Base-by-base conservation (phyloP, 2,329 filamentous ascomycete genomes). In the Gnomoniopsis smithogilvyi region DNA sequence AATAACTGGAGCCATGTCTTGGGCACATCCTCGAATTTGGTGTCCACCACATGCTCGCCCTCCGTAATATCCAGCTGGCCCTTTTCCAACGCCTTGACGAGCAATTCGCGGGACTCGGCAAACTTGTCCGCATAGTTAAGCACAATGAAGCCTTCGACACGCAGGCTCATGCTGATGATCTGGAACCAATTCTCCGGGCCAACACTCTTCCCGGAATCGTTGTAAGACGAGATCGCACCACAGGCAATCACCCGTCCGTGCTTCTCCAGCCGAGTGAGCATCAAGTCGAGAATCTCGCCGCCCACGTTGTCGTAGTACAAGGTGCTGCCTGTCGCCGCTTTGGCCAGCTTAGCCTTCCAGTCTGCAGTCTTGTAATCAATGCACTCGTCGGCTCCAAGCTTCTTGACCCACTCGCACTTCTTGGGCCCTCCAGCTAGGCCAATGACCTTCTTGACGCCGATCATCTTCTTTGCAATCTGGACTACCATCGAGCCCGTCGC, bases 221-320 rank as follows among this genome's bases (percentile, higher is more conserved):
- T 79, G 66, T 80, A 80, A 6, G 67, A 68, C 3, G 72, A 65
- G 33, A 80, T 73, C 6, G 74, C 71, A 11, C 78, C 78, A 62
- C 76, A 79, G 1, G 75, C 72, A 3, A 73, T 72, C 10, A 79
- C 68, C 8, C 74, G 70, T 1, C 77, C 77, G 48, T 68, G 63
- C 21, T 67, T 68, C 68, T 74, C 74, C 64, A 79, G 69, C 41
- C 74, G 72, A 24, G 69, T 65, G 15, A 81, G 68, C 71, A 77
- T 76, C 36, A 77, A 66, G 58, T 80, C 77, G 49, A 81, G 69
- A 41, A 80, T 76, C 33, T 72, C 67, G 3, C 78, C 79, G 7
- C 79, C 79, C 3, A 80, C 77, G 61, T 81, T 81, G 65, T 81
- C 79, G 57, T 77, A 80, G 64, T 78, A 81, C 8, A 82, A 71